Percentiles rank a stretch among this genome's conserved stretches.
Conservation (phyloP, 495 filamentous ascomycete species). For the Cetradonia linearis region DNA sequence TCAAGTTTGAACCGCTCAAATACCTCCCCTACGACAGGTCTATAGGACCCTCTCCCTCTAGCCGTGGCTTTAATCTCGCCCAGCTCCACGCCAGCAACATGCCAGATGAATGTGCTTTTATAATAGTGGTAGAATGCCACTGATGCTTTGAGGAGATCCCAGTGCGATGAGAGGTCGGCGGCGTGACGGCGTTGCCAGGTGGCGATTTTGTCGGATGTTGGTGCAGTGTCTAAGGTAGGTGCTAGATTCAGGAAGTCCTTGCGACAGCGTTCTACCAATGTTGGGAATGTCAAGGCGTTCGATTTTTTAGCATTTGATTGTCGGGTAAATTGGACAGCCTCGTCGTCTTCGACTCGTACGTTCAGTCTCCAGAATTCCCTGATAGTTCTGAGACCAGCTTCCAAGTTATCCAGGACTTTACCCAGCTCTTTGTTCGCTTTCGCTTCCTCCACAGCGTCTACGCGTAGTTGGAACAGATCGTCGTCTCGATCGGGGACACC, state of each 20-base stretch:
- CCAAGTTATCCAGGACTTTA: constrained; percentile 25
- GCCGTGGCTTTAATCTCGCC: constrained; percentile 49
- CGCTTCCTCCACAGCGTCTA: constrained; percentile 29
- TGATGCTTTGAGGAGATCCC: constrained; percentile 55
- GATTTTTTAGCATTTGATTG: constrained; percentile 16
- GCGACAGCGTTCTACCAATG: constrained; percentile 16
- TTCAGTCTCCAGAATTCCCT: constrained; percentile 19
- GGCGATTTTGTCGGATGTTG: constrained; percentile 30
- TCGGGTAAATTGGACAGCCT: constrained; percentile 17
- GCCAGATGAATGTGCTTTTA: constrained; percentile 43
- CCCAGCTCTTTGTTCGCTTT: constrained; percentile 23
- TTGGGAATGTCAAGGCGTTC: constrained; percentile 16
- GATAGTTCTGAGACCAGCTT: constrained; percentile 16
- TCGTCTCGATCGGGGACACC: constrained; percentile 32
- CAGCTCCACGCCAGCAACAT: constrained; percentile 54
- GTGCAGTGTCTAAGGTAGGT: constrained; percentile 25
- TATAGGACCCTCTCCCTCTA: constrained; percentile 13
- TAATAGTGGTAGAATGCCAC: constrained; percentile 42
- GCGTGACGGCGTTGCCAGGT: constrained; percentile 36
- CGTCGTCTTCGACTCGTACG: constrained; percentile 17
- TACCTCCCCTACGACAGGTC: constrained; percentile 9
- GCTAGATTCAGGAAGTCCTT: constrained; percentile 29
- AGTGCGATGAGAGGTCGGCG: constrained; percentile 37
- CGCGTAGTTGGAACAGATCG: constrained; percentile 39
- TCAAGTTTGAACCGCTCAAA: constrained; percentile 18